Base-by-base conservation (phyloP, 2,329 filamentous ascomycete species). In the Paecilomyces niveus region DNA sequence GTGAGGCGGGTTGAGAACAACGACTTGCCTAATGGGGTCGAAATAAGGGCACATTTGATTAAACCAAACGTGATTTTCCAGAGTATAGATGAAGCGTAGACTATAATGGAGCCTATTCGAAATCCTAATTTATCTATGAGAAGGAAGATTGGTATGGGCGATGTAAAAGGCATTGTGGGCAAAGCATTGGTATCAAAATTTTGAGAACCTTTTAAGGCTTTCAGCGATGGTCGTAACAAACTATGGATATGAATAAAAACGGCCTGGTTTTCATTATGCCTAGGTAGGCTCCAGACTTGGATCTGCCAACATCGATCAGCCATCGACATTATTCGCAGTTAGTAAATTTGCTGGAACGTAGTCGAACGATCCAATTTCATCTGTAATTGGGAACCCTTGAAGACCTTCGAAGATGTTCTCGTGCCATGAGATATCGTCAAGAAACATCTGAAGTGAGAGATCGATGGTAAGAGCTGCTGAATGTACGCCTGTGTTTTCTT, bases 1-100 rank as follows among this genome's bases (percentile, higher is more conserved):
- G 67, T 70, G 54, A 62, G 61, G n/a, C 63, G 74, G 49, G 70
- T 74, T n/a, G 71, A 76, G 53, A 64, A 64, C 3, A 78, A 77
- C 59, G 75, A 77, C 61, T 65, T 70, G 26, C 57, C 70, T 32
- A 76, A 78, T 63, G 75, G 68, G 22, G 53, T 67, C 3, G 64
- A 63, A 0, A 67, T 73, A 22, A 59, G 61, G 29, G 63, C 65
- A 21, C 68, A 66, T 31, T 50, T 70, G 13, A 61, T 72, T 3
- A 7, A 18, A 4, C 68, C 67, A 1, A 68, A 72, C 57, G 53
- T 71, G 55, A 61, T 71, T 29, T 57, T 72, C 1, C 64, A 63
- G 49, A 71, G 67, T 55, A 56, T 67, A 32, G 24, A 24, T 15
- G 53, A 52, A 11, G n/a, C 50, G 4, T 11, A 52, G 50, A 26